Evolutionary conservation across 1,284 basidiomycete species (phyloP), one percentile per base, ranked within the genome.

Genomic region (Rhizoctonia solani): DNA sequence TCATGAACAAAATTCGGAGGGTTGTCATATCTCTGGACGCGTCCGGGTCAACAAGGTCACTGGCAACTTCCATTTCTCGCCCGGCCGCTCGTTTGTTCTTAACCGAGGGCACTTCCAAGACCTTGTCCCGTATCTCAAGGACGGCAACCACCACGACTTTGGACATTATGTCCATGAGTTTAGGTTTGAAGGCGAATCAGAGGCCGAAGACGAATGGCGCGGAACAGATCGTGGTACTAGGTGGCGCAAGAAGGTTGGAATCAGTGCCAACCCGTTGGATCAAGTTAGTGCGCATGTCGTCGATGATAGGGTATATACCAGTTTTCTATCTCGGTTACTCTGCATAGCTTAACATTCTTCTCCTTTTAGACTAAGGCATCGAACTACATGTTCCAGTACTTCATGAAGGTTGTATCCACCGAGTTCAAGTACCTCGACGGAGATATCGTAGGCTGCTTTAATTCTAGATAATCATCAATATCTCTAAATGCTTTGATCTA

Each of bases 41-140:
- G 85, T 99, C 58, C 90, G 90, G 69, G 93, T 99, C 69, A 99
- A 99, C 85, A 98, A 98, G 80, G 96, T 98, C 72, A 85, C 94
- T 70, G 93, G 93, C 54, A 95, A 93, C 78, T 88, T 95, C 74
- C 88, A 93, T 74, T 84, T 95, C 74, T 89, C 89, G 29, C 95
- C 90, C 1, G 97, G 96, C 54, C 86, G 89, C 65, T 94, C 95
- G 14, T 99, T 97, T 88, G 95, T 96, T 77, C 85, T 87, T 59
- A 90, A 90, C 75, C 82, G 84, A 69, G 85, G 90, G 72, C 88
- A 92, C 77, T 84, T 95, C 66, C 90, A 97, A 75, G 95, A 98
- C 72, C 85, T 99, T 19, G 96, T 99, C 1, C 96, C 96, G 0
- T 98, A 99, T 78, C 85, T 99, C 41, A 86, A 87, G 72, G 92